phyloP scores from a whole-genome alignment of 75 land plant species.

The Pinus albicaulis region DNA sequence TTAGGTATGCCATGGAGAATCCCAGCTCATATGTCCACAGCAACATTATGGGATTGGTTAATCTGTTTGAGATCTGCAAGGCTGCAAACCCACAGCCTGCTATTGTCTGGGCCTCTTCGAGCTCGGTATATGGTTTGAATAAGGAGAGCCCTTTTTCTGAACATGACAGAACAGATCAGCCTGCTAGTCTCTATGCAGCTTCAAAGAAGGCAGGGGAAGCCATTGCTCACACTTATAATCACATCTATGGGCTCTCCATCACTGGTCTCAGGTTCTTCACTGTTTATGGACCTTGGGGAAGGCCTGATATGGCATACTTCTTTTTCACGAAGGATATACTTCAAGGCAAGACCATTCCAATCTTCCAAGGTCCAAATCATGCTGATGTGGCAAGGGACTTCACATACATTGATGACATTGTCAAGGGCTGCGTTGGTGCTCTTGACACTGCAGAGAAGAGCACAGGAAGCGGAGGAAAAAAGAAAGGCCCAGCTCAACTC shows the following conservation, averaged over 20 bases:
- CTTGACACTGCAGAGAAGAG: slow-evolving; percentile 60
- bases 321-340: slow-evolving; percentile 59
- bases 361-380: slow-evolving; percentile 34
- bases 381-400: slow-evolving; percentile 47
- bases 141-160: slow-evolving; percentile 72
- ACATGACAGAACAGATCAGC: slow-evolving; percentile 72
- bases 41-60: slow-evolving; percentile 73
- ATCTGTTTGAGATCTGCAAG: slow-evolving; percentile 57
- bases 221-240: slow-evolving; percentile 73
- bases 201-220: slow-evolving; percentile 87
- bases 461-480: slow-evolving; percentile 63
- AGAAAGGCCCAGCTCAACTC: slow-evolving; percentile 52
- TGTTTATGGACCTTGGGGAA: slow-evolving; percentile 67
- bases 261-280: slow-evolving; percentile 65
- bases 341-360: slow-evolving; percentile 36
- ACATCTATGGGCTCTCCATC: slow-evolving; percentile 64
- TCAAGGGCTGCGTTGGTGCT: slow-evolving; percentile 55
- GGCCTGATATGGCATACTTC: slow-evolving; percentile 76
- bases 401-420: slow-evolving; percentile 66
- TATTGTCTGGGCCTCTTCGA: slow-evolving; percentile 77
- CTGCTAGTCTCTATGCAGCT: slow-evolving; percentile 88
- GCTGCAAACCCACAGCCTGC: slow-evolving; percentile 74
- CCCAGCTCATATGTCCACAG: slow-evolving; percentile 64
- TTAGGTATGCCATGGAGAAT: slow-evolving; percentile 76
- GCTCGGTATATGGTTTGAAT: slow-evolving; percentile 89